Base-by-base conservation (phyloP, 2,329 filamentous ascomycete genomes). In the Claviceps fusiformis region DNA sequence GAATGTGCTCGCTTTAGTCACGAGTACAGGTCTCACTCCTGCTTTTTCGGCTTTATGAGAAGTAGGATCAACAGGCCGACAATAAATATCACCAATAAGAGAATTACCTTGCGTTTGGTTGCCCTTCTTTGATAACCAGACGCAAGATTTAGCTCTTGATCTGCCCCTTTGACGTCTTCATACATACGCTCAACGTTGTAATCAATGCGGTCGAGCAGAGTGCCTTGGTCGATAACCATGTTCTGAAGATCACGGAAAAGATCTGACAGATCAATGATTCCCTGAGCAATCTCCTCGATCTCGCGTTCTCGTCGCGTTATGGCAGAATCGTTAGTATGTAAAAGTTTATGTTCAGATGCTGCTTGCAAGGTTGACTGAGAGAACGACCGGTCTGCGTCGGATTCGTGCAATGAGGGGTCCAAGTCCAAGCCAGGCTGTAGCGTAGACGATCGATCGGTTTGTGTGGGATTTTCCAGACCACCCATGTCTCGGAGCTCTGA, bases 121-220 rank as follows among this genome's bases (percentile, higher is more conserved):
- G 86, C 86, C 66, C 83, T 86, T 68, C 82, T 84, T 74, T 98
- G 93, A 65, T 97, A 97, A 19, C 87, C 86, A 5, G 87, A 90
- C 15, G 93, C 87, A 55, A 95, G 83, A 59, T 83, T 89, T 54
- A 98, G 79, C 72, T 98, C 93, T 68, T 92, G 93, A 59, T 95
- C 89, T 3, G 93, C 93, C 24, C 80, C 87, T 67, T 95, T 95
- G 56, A 98, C 89, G 64, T 97, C 90, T 24, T 83, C 85, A n/a
- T 84, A 82, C 87, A 97, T 96, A 58, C 86, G 81, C 72, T 98
- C 93, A 54, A 98, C 90, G 64, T 98, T 98, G 73, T 96, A 98
- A 70, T 98, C 95, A 63, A 95, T 95, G 64, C 93, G 85, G 70
- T 95, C 91, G 27, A 95, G 78, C 80, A 95, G 87, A 15, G 89